Base-by-base conservation (phyloP, 1,139 yeast species). In the Hyphopichia khmerensis region DNA sequence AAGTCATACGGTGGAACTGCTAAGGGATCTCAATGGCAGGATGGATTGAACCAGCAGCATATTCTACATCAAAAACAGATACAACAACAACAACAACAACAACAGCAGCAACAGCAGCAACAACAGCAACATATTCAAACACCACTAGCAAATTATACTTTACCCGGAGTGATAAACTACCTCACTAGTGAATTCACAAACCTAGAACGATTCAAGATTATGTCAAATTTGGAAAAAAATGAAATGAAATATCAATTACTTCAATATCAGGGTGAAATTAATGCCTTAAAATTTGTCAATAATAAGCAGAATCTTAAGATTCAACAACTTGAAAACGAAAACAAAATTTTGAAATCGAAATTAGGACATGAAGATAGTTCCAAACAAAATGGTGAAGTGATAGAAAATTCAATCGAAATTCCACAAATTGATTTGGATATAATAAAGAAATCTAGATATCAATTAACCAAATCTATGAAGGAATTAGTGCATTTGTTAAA, bases 121-220 rank as follows among this genome's bases (percentile, higher is more conserved):
- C 56, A 39, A 32, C 45, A 45, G 9, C 41, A 26, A n/a, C 23
- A 17, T 11, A 8, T n/a, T 4, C 26, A 10, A 8, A 17, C 32
- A 8, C 52, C 56, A 5, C 41, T 55, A 26, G 62, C 68, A 4
- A 72, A 72, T 40, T 80, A 80, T 49, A 79, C 84, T 2, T 65
- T 80, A 21, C 86, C 86, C 0, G 86, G 86, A 2, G 80, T 80
- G n/a, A 80, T 80, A 62, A 80, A 78, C 53, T 80, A 80, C 53
- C 62, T 80, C 42, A 82, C 83, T 29, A 70, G 78, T 9, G 85
- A 80, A 50, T 80, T 80, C 60, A 79, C 85, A 24, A 73, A 76
- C 45, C 67, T 79, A 47, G 86, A 80, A 53, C 62, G 82, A 43
- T 79, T 72, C 59, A 75, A 79, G 53, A 77, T 80, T 57, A 67